Evolutionary conservation across 164 flowering plant genomes (phyloP).

Genomic region (Sextonia rubra): DNA sequence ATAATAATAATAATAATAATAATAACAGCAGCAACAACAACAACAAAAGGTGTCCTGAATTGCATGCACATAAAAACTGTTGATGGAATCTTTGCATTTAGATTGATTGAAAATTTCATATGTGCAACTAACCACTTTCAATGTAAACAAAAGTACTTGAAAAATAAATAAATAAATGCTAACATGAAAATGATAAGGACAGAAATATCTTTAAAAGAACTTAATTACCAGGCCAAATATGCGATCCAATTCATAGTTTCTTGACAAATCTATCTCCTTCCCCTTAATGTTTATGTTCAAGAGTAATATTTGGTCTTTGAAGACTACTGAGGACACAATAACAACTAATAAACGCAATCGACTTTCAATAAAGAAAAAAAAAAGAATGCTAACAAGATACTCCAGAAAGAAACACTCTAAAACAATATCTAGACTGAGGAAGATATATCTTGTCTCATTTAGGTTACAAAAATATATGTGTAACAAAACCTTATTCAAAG

Average conservation of each 20-base stretch:
- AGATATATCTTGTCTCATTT: background rate
- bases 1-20: too few species aligned
- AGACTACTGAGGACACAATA: too few species aligned
- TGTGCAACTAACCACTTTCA: background rate
- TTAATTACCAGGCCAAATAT: background rate
- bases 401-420: background rate
- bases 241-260: background rate
- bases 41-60: too few species aligned
- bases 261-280: background rate
- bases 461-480: background rate
- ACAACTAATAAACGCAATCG: background rate
- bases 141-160: background rate
- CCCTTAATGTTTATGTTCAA: too few species aligned
- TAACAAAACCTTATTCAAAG: too few species aligned
- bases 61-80: too few species aligned
- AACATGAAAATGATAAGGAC: too few species aligned
- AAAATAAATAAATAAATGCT: too few species aligned
- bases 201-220: background rate
- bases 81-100: too few species aligned
- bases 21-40: too few species aligned
- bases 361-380: conserved; percentile 4
- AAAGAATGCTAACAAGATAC: background rate
- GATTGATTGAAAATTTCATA: background rate
- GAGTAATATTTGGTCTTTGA: conserved; percentile 2
- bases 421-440: background rate